Percentiles rank a stretch among this genome's conserved stretches.
Evolutionary conservation across 345 rosid genomes (phyloP).

Genomic region (Acer yangbiense): DNA sequence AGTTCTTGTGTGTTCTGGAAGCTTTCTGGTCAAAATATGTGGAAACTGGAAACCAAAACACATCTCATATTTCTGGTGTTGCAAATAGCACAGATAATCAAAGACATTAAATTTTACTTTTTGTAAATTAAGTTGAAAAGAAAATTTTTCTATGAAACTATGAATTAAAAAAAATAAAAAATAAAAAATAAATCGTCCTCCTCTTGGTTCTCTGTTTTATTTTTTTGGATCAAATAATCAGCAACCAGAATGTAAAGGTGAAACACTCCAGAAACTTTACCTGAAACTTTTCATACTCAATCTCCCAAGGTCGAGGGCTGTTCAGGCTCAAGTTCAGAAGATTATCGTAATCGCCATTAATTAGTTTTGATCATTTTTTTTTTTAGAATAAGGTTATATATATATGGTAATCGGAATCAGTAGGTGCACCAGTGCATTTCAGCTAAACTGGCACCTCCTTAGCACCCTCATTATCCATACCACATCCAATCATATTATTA

Average conservation of each 20-base stretch:
- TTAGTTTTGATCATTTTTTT: too few relatives aligned
- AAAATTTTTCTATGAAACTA: too few relatives aligned
- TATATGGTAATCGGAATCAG: too few relatives aligned
- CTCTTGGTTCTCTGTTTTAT: conserved; percentile 12
- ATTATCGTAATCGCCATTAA: conserved; percentile 54
- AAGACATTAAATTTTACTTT: neutral
- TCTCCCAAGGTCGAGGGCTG: conserved; percentile 62
- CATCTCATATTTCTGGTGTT: conserved; percentile 27
- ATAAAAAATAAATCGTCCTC: too few relatives aligned
- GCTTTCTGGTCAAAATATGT: conserved; percentile 33
- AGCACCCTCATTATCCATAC: too few relatives aligned
- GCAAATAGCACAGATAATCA: conserved; percentile 38
- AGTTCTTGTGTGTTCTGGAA: conserved; percentile 42
- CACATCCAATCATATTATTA: too few relatives aligned
- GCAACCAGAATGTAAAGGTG: conserved; percentile 69
- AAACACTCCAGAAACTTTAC: conserved; percentile 52
- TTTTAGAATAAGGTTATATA: too few relatives aligned
- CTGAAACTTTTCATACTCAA: conserved; percentile 78
- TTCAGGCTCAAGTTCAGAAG: conserved; percentile 82
- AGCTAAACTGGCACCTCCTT: too few relatives aligned
- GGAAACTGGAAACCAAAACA: conserved; percentile 24
- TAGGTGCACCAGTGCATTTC: too few relatives aligned
- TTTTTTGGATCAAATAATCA: conserved; percentile 35
- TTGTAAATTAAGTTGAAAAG: neutral
- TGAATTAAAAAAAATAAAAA: too few relatives aligned